These are phyloP conservation scores for Suhomyces xylopsoci DNA, from an alignment of 805 yeast genomes.

Conservation along the genomic window DNA sequence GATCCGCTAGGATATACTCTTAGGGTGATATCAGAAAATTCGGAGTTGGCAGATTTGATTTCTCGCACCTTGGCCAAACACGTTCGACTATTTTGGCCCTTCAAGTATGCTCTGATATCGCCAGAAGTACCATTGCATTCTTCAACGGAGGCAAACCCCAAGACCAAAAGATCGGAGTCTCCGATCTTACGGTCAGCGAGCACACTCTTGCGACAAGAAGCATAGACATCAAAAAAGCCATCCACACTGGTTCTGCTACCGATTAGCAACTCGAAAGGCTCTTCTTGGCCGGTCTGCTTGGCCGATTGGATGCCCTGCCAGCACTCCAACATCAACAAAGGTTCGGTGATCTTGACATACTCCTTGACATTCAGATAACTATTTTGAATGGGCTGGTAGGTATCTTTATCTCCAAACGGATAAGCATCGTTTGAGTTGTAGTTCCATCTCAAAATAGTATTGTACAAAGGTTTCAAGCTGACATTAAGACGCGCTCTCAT, in stretches of 20 bases:
- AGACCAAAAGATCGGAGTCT: slow-evolving; percentile 75
- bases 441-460: slow-evolving; percentile 71
- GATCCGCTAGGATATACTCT: slow-evolving; percentile 57
- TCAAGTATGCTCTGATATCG: slow-evolving; percentile 20
- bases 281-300: slow-evolving; percentile 55
- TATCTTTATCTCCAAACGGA: slow-evolving; percentile 51
- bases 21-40: slow-evolving; percentile 70
- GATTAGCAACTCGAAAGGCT: slow-evolving; percentile 62
- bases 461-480: slow-evolving; percentile 72
- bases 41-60: slow-evolving; percentile 61
- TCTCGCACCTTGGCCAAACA: slow-evolving; percentile 82
- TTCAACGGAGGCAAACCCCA: slow-evolving; percentile 34
- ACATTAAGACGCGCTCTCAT: slow-evolving; percentile 80
- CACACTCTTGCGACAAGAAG: slow-evolving; percentile 56
- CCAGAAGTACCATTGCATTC: slow-evolving; percentile 17
- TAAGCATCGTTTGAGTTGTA: slow-evolving; percentile 53
- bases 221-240: slow-evolving; percentile 83
- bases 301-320: slow-evolving; percentile 88
- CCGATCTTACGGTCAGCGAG: slow-evolving; percentile 52
- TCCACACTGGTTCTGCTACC: slow-evolving; percentile 84
- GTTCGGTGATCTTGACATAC: slow-evolving; percentile 69
- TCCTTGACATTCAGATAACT: slow-evolving; percentile 57
- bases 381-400: slow-evolving; percentile 50
- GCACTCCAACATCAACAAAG: slow-evolving; percentile 80
- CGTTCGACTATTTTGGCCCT: slow-evolving; percentile 36